Percentiles rank a stretch among this genome's conserved stretches.
phyloP scores from a whole-genome alignment of 1,139 yeast species.

The Scheffersomyces titani region DNA sequence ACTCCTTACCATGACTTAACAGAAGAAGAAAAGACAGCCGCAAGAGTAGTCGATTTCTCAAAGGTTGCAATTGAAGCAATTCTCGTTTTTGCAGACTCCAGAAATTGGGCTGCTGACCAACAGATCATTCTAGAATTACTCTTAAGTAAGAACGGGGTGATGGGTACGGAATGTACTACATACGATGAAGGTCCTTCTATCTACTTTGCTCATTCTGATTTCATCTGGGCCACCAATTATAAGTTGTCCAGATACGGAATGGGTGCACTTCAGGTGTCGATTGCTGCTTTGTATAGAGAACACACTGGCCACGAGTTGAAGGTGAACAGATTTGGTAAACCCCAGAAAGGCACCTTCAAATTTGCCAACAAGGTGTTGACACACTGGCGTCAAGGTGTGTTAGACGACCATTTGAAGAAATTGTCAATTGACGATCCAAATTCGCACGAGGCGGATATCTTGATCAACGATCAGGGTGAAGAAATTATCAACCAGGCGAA shows the following conservation, averaged over 20 bases:
- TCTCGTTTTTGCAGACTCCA: constrained; percentile 76
- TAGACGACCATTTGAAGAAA: constrained; percentile 70
- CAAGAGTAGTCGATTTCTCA: constrained; percentile 64
- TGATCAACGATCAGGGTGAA: constrained; percentile 50
- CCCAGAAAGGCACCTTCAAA: constrained; percentile 80
- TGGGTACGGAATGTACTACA: constrained; percentile 75
- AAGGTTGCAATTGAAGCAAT: constrained; percentile 68
- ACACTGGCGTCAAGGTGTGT: constrained; percentile 75
- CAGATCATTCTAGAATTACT: constrained; percentile 80
- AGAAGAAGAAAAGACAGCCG: constrained; percentile 62
- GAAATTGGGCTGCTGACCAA: constrained; percentile 91
- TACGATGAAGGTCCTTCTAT: constrained; percentile 78
- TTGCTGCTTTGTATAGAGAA: constrained; percentile 78
- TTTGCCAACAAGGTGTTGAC: constrained; percentile 76
- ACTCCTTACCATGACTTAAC: constrained; percentile 77
- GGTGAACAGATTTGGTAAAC: constrained; percentile 81
- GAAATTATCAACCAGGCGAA: constrained; percentile 48
- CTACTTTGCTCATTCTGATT: constrained; percentile 85
- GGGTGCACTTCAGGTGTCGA: constrained; percentile 87
- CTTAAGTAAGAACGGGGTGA: constrained; percentile 71
- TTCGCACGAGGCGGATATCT: constrained; percentile 48
- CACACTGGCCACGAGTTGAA: constrained; percentile 78
- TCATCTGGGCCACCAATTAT: constrained; percentile 87
- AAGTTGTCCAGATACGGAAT: constrained; percentile 79
- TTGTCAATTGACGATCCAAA: constrained; percentile 47